Base-by-base conservation (phyloP, 1,284 basidiomycete species). In the Malassezia arunalokei region DNA sequence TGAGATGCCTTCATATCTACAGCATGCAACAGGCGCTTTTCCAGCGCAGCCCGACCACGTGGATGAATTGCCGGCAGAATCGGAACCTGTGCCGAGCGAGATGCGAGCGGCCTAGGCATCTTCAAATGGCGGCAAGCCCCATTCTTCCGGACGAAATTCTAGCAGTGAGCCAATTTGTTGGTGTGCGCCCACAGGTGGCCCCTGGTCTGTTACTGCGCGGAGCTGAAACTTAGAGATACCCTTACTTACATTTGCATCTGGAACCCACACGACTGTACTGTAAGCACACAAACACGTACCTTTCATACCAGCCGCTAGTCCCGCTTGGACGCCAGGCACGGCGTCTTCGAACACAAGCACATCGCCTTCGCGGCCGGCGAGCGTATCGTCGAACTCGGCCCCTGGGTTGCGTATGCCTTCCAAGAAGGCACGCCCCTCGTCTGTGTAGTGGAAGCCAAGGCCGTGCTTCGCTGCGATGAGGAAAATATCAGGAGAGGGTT, bases 321-420 rank as follows among this genome's bases (percentile, higher is more conserved):
- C 70, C 28, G 70, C 70, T 45, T 64, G 55, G 0, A 73, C 70
- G 15, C 70, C 68, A 1, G 66, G 65, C 51, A 66, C 59, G 1
- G 63, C 73, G 54, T 74, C 73, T 40, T 74, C 73, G 44, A 74
- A 73, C 3, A 74, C 73, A n/a, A 74, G 47, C 17, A 74, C 55
- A 14, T 66, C 57, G 28, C 52, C 52, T 41, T 73, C 71, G 8
- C 52, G 52, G 1, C 71, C 66, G 20, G 51, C 55, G 7, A 64
- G 33, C 8, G 29, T 35, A 9, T 49, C 53, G 42, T 68, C 70
- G 15, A 63, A 54, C 14, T 68, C 54, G 4, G 54, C 52, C 8
- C 69, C 69, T 29, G 62, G 59, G 27, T 58, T 45, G 8, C 68
- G 54, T 11, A 66, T 35, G 12, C 42, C 32, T 1, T 54, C 39